Conservation (phyloP, 2,329 filamentous ascomycete species). For the Colletotrichum lentis region DNA sequence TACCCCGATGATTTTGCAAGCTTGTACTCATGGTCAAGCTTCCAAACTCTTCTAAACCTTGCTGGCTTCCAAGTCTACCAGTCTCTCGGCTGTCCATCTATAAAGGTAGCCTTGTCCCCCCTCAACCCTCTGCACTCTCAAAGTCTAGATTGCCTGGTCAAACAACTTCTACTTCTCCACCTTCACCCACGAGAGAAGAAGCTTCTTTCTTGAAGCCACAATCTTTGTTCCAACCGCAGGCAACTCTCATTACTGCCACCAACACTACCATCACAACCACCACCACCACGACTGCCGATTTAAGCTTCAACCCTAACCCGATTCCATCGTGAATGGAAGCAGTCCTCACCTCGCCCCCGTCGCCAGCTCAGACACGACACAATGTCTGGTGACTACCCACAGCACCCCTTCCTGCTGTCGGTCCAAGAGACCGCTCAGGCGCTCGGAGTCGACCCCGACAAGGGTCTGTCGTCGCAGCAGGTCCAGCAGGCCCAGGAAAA, state of each 20-base stretch:
- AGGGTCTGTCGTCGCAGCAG: constrained; percentile 68
- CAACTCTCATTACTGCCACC: not conserved
- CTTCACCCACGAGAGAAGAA: constrained; percentile 13
- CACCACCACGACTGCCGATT: not conserved
- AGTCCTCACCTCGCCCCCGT: constrained; percentile 7
- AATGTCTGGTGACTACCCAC: constrained; percentile 59
- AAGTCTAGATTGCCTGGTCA: constrained; percentile 16
- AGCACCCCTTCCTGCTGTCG: constrained; percentile 68
- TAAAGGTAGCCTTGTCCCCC: constrained; percentile 37
- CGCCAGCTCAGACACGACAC: constrained; percentile 37
- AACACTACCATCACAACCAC: not conserved
- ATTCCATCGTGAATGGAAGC: constrained; percentile 26
- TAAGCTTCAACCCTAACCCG: not conserved
- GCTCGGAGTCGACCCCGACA: constrained; percentile 70
- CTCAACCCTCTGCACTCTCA: not conserved
- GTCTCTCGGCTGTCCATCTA: constrained; percentile 25
- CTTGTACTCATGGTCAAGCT: constrained; percentile 16
- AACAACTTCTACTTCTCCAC: constrained; percentile 23
- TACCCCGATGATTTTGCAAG: constrained; percentile 17
- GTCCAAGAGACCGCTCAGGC: constrained; percentile 69
- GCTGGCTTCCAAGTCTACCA: constrained; percentile 27
- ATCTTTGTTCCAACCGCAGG: constrained; percentile 19
- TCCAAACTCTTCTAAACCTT: constrained; percentile 33
- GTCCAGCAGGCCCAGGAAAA: constrained; percentile 66
- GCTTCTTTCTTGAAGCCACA: constrained; percentile 17